These are phyloP conservation scores for Yarrowia alimentaria DNA, from an alignment of 805 yeast genomes.

Conservation along the genomic window DNA sequence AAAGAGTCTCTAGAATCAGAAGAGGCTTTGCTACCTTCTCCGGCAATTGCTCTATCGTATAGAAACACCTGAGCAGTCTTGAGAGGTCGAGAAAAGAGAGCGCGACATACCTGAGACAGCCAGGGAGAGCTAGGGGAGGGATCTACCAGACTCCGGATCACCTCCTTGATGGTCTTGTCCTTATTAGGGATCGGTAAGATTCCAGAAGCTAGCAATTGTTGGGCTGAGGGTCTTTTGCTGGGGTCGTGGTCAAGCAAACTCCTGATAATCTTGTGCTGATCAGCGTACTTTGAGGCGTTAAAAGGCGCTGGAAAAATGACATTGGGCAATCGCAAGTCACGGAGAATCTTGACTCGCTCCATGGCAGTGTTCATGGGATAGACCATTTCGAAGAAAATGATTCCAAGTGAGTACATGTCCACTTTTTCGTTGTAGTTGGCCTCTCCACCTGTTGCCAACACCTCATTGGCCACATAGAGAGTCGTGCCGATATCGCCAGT, in stretches of 20 bases:
- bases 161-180: constrained; percentile 85
- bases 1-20: constrained; percentile 36
- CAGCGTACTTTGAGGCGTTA: constrained; percentile 46
- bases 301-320: constrained; percentile 74
- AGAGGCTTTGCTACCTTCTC: constrained; percentile 34
- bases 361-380: constrained; percentile 82
- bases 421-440: constrained; percentile 88
- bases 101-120: constrained; percentile 88
- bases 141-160: constrained; percentile 77
- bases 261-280: constrained; percentile 66
- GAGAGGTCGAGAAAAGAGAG: constrained; percentile 81
- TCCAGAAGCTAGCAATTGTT: constrained; percentile 72
- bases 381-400: constrained; percentile 94
- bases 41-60: constrained; percentile 52
- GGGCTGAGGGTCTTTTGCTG: constrained; percentile 72
- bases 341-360: constrained; percentile 82
- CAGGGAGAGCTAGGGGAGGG: constrained; percentile 76
- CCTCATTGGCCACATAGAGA: constrained; percentile 88
- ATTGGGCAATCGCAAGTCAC: constrained; percentile 55
- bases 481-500: constrained; percentile 95
- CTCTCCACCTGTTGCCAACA: constrained; percentile 42
- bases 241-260: constrained; percentile 79
- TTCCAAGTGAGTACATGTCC: constrained; percentile 92
- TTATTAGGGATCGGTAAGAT: constrained; percentile 84
- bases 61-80: constrained; percentile 80